A percentile compares a stretch with the other conserved stretches of the same genome.
Evolutionary conservation across 805 yeast genomes (phyloP).

Genomic region (Kodamaea jinghongensis): DNA sequence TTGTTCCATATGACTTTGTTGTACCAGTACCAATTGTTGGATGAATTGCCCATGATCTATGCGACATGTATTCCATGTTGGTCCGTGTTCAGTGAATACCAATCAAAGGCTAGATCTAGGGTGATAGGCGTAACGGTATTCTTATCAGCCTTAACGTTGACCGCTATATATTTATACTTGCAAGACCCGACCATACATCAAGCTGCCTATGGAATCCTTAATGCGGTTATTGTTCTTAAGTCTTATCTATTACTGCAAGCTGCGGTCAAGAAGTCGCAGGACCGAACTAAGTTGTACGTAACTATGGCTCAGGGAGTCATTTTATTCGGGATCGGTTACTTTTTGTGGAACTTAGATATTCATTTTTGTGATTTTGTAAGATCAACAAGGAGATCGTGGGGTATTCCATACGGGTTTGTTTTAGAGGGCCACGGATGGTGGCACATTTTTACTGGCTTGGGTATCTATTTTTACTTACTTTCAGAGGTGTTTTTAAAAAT

Average conservation of each 20-base stretch:
- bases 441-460: conserved; percentile 85
- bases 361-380: conserved; percentile 67
- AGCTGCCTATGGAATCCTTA: conserved; percentile 74
- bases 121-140: conserved; percentile 47
- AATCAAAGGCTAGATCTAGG: conserved; percentile 35
- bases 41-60: conserved; percentile 97
- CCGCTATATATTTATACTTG: conserved; percentile 67
- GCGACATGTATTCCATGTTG: conserved; percentile 95
- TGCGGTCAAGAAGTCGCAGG: conserved; percentile 50
- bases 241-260: conserved; percentile 50
- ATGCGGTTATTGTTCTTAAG: conserved; percentile 66
- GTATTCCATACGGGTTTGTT: conserved; percentile 82
- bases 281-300: conserved; percentile 47
- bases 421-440: conserved; percentile 98
- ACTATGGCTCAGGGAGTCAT: conserved; percentile 60
- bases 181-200: conserved; percentile 90
- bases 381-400: conserved; percentile 56
- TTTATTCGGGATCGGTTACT: conserved; percentile 70
- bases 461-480: conserved; percentile 81
- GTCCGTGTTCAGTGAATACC: conserved; percentile 68
- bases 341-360: conserved; percentile 87
- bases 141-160: conserved; percentile 57
- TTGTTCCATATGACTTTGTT: conserved; percentile 92
- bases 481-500: conserved; percentile 74
- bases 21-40: conserved; percentile 86